Evolutionary conservation across 441 rosid species (phyloP).

Genomic region (Rhodomyrtus psidioides): DNA sequence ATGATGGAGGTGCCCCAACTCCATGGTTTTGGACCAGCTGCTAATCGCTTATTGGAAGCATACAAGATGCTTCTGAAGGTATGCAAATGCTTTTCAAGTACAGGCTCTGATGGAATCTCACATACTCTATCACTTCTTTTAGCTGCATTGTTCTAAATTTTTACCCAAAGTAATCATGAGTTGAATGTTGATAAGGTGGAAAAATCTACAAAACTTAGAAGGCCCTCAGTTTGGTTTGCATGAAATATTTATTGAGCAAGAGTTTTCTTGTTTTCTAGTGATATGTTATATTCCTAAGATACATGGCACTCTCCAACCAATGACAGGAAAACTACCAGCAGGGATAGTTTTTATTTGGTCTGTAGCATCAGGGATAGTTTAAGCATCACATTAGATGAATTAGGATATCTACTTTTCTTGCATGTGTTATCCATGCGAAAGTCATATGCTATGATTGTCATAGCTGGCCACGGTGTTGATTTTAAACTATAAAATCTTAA

Average conservation of each 20-base stretch:
- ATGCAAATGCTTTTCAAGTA: not conserved
- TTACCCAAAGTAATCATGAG: not conserved
- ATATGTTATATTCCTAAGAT: not conserved
- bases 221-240: not conserved
- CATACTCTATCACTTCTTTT: not conserved
- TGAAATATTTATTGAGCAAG: not conserved
- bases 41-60: slow-evolving; percentile 93
- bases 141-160: not conserved
- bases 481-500: not conserved
- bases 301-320: not conserved
- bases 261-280: not conserved
- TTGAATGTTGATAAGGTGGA: not conserved
- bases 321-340: not conserved
- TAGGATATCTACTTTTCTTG: not conserved
- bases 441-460: not conserved
- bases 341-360: not conserved
- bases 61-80: slow-evolving; percentile 98
- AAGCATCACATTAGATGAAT: not conserved
- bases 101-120: not conserved
- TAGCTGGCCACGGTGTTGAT: not conserved
- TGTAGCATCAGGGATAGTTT: not conserved
- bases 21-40: slow-evolving; percentile 99
- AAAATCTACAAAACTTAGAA: not conserved
- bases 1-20: slow-evolving; percentile 99
- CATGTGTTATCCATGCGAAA: not conserved